A percentile compares a stretch with the other conserved stretches of the same genome.
Evolutionary conservation across 345 rosid species (phyloP).

Genomic region (Populus deltoides): DNA sequence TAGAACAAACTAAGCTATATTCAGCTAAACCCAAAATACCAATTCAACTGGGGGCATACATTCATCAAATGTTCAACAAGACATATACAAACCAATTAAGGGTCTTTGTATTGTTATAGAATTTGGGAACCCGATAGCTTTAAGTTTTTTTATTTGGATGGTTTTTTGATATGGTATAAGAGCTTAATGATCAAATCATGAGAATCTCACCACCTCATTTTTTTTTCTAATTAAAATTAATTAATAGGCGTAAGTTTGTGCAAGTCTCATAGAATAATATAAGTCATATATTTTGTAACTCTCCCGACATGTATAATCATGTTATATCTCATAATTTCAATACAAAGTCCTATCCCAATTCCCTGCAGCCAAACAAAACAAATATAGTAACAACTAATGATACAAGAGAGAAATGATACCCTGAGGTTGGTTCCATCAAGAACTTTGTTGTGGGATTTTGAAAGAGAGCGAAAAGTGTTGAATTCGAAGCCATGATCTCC

Average conservation of each 20-base stretch:
- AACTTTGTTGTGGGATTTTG: neutral
- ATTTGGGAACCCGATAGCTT: no score
- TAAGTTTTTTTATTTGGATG: no score
- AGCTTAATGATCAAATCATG: no score
- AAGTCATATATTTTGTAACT: no score
- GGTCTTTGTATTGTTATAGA: no score
- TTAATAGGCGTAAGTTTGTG: no score
- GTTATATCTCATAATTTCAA: neutral
- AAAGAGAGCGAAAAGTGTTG: constrained; percentile 4
- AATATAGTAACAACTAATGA: neutral
- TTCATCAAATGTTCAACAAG: neutral
- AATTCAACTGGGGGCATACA: neutral
- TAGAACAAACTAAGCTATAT: neutral
- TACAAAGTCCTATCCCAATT: neutral
- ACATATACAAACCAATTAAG: neutral
- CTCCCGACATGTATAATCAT: neutral
- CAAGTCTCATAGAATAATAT: no score
- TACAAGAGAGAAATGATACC: constrained; percentile 15
- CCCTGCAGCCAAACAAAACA: neutral
- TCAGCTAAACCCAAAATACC: neutral
- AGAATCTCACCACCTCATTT: no score
- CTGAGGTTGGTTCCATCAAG: constrained; percentile 3
- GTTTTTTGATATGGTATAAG: no score
- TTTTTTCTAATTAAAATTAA: no score
- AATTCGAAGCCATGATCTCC: constrained; percentile 25